Percentiles rank a stretch among this genome's conserved stretches.
These are phyloP conservation scores for Flaveria trinervia DNA, from an alignment of 129 eudicot species.

Conservation along the genomic window DNA sequence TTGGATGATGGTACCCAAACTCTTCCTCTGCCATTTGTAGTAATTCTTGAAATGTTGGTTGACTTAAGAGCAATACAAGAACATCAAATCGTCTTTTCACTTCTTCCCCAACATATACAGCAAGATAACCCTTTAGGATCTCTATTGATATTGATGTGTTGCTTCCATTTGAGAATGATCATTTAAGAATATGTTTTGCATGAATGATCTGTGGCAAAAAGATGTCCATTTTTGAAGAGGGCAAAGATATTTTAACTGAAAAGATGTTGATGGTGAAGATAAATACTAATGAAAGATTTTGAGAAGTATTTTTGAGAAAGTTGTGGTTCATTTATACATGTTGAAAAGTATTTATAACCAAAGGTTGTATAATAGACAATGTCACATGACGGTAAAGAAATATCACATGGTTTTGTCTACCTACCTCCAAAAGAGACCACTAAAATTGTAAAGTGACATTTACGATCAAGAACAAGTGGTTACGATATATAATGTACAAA, in stretches of 20 bases:
- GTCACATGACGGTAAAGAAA: neutral
- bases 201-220: neutral
- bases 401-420: neutral
- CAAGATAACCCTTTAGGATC: neutral
- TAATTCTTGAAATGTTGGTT: neutral
- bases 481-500: neutral
- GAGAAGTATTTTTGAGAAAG: neutral
- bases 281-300: too few species aligned
- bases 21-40: neutral
- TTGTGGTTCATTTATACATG: neutral
- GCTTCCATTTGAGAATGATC: neutral
- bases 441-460: neutral
- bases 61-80: neutral
- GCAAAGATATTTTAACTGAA: neutral
- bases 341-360: conserved; percentile 1
- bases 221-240: neutral
- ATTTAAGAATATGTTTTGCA: neutral
- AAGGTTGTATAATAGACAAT: too few species aligned
- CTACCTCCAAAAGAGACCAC: too few species aligned
- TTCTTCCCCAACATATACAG: too few species aligned
- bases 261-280: neutral
- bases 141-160: neutral
- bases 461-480: neutral
- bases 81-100: neutral
- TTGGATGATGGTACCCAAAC: neutral